phyloP scores from a whole-genome alignment of 345 rosid species.

The Melastoma malabathricum region DNA sequence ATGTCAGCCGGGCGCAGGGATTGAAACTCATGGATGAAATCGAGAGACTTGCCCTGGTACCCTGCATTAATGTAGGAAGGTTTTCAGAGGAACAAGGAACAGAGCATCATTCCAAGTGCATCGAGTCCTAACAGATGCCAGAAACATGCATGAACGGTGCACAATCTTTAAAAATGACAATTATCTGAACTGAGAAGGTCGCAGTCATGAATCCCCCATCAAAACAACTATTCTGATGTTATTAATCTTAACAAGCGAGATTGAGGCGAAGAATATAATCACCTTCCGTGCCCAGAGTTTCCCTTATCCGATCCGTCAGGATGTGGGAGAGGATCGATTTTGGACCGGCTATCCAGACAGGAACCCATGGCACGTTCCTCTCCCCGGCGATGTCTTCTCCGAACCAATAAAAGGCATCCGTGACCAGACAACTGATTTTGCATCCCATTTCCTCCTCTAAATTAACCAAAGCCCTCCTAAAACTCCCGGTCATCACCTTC shows the following conservation, averaged over 20 bases:
- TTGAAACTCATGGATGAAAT: conserved; percentile 26
- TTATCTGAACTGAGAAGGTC: no score
- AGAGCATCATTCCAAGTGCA: no score
- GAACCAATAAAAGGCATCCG: conserved; percentile 49
- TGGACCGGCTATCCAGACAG: conserved; percentile 38
- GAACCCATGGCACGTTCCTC: conserved; percentile 34
- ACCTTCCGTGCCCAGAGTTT: conserved; percentile 13
- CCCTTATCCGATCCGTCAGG: conserved; percentile 19
- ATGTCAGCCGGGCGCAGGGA: conserved; percentile 16
- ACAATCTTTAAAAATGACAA: no score
- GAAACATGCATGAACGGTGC: no score
- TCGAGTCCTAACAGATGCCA: no score
- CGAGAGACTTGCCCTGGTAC: conserved; percentile 14
- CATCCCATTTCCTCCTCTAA: conserved; percentile 18
- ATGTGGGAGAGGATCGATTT: conserved; percentile 26
- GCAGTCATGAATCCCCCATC: no score
- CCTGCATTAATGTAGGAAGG: conserved; percentile 8
- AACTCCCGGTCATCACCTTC: conserved; percentile 22
- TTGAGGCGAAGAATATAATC: background rate
- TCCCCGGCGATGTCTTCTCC: conserved; percentile 30
- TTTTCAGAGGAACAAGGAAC: background rate
- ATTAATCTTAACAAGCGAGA: no score
- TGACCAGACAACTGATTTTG: conserved; percentile 20
- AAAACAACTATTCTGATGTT: no score
- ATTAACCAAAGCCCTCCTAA: conserved; percentile 11